These are phyloP conservation scores for Daldinia bambusicola DNA, from an alignment of 495 filamentous ascomycete species.

Conservation along the genomic window DNA sequence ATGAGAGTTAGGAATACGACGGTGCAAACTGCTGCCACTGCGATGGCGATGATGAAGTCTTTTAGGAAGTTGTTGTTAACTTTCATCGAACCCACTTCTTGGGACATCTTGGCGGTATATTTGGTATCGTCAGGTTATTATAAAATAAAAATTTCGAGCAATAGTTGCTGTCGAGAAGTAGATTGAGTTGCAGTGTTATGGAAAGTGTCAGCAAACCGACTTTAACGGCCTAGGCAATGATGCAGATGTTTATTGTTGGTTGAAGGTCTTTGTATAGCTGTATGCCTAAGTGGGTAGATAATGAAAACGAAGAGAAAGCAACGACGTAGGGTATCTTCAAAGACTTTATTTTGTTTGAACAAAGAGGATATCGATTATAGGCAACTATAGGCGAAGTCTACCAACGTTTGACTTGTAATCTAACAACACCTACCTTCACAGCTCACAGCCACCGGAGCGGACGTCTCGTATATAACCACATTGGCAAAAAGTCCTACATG, in stretches of 20 bases:
- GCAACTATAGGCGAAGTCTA: neutral
- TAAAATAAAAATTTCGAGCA: neutral
- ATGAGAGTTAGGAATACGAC: slow-evolving; percentile 29
- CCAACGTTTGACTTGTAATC: neutral
- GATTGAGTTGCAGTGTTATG: neutral
- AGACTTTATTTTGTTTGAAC: neutral
- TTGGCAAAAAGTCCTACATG: slow-evolving; percentile 4
- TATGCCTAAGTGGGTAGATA: too few relatives aligned
- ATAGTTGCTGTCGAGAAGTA: neutral
- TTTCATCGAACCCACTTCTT: neutral
- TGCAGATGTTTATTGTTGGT: neutral
- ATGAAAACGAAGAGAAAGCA: neutral
- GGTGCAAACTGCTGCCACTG: slow-evolving; percentile 29
- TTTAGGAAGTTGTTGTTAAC: slow-evolving; percentile 27
- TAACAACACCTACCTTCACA: neutral
- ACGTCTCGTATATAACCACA: slow-evolving; percentile 8
- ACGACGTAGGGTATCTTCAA: neutral
- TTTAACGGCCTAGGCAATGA: neutral
- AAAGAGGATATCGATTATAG: slow-evolving; percentile 1
- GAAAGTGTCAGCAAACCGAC: neutral
- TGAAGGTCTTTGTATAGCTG: neutral
- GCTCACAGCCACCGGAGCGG: neutral
- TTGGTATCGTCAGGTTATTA: neutral
- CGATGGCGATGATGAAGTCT: slow-evolving; percentile 36
- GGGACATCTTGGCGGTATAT: neutral